Evolutionary conservation across 116 monocot species (phyloP), one percentile per base, ranked within the genome.

Genomic region (Iris pallida): DNA sequence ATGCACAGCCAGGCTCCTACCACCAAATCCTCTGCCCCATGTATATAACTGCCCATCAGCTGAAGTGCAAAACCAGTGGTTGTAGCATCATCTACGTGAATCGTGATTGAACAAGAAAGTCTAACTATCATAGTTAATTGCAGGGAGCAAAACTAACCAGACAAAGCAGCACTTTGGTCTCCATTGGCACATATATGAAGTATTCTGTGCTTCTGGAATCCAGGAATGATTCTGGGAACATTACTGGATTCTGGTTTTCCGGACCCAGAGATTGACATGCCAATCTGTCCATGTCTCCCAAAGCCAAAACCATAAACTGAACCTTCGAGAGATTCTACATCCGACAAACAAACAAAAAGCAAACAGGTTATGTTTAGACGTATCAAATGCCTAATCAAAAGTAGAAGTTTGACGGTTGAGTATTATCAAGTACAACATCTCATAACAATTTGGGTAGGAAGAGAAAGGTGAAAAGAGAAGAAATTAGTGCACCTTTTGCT

Each of bases 121-220:
- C 30, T 3, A 30, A 30, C 6, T 61, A 4, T 10, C 4, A 42
- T 6, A 45, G 44, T 15, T 11, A 54, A 48, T 53, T 8, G 20
- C 52, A 70, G n/a, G 8, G 10, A 47, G 64, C 11, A 60, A 30
- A 59, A 56, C 59, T 73, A 52, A 94, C 94, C 71, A 64, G 81
- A 69, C 67, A 90, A 83, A 67, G 94, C 90, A 79, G 94, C 90
- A 76, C 94, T 94, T 62, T 86, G 85, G 69, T 94, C 90, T 55
- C 94, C 94, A 82, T 88, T 94, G 47, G 88, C 88, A 66, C 65
- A 78, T 14, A 94, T 19, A 66, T 43, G 30, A 66, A 46, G 76
- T 63, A 94, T 61, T 48, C 42, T 48, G 70, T 70, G 75, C 71
- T 77, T 69, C 45, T 82, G 79, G 77, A 90, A 81, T 62, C 75